Conservation (phyloP, 2,329 filamentous ascomycete species). For the Pseudovirgaria hyperparasitica region DNA sequence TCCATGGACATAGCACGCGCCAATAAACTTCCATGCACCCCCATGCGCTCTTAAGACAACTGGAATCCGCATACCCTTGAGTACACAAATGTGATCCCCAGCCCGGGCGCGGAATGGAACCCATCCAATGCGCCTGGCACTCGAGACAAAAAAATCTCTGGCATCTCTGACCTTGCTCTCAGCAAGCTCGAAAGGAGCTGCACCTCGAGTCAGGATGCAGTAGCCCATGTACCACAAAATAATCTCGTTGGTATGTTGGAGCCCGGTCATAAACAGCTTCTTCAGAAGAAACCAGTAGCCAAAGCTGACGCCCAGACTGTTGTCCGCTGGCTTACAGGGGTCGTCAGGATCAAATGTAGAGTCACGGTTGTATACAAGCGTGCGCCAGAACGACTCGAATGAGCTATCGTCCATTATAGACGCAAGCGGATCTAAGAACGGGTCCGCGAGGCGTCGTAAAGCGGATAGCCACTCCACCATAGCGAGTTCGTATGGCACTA, state of each 20-base stretch:
- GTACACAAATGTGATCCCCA: slow-evolving; percentile 4
- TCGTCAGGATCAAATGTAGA: slow-evolving; percentile 3
- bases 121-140: slow-evolving; percentile 6
- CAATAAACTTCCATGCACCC: slow-evolving; percentile 5
- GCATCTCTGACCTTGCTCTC: slow-evolving; percentile 5
- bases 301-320: slow-evolving; percentile 3
- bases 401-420: slow-evolving; percentile 5
- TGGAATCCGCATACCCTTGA: slow-evolving; percentile 6
- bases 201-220: slow-evolving; percentile 2
- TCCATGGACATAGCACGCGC: slow-evolving; percentile 7
- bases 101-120: slow-evolving; percentile 4
- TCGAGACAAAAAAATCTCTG: slow-evolving; percentile 7
- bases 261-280: slow-evolving; percentile 5
- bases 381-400: slow-evolving; percentile 7
- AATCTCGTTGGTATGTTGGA: slow-evolving; percentile 2
- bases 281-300: slow-evolving; percentile 7
- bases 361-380: slow-evolving; percentile 6
- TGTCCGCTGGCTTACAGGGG: slow-evolving; percentile 1
- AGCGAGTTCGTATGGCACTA: slow-evolving; percentile 4
- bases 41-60: slow-evolving; percentile 3
- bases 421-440: slow-evolving; percentile 2
- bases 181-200: slow-evolving; percentile 5
- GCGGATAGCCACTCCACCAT: slow-evolving; percentile 6
- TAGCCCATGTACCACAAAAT: slow-evolving; percentile 1
- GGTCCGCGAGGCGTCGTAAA: slow-evolving; percentile 5